phyloP scores from a whole-genome alignment of 2,329 filamentous ascomycete species.

The Colletotrichum filicis region DNA sequence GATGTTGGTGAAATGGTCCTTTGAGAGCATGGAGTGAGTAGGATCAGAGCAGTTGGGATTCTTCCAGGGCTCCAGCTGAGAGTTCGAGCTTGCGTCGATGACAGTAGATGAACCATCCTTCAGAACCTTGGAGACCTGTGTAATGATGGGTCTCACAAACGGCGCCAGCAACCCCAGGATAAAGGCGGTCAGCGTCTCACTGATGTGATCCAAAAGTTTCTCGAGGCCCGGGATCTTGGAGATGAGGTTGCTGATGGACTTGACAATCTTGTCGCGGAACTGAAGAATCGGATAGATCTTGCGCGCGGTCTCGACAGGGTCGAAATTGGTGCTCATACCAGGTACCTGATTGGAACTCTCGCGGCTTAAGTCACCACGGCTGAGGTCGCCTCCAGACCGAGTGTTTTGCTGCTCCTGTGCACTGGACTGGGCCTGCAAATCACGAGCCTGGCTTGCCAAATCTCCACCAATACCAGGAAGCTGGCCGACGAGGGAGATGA shows the following conservation, averaged over 20 bases:
- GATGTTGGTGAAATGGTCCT: constrained; percentile 86
- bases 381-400: constrained; percentile 45
- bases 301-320: constrained; percentile 78
- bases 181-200: constrained; percentile 91
- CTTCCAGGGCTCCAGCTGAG: constrained; percentile 84
- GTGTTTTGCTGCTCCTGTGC: constrained; percentile 65
- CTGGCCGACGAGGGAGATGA: constrained; percentile 79
- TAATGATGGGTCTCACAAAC: constrained; percentile 92
- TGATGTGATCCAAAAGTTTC: constrained; percentile 90
- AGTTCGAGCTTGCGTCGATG: constrained; percentile 74
- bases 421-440: constrained; percentile 69
- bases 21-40: constrained; percentile 85
- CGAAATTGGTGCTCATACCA: constrained; percentile 80
- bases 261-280: constrained; percentile 94
- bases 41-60: constrained; percentile 80
- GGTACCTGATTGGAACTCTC: constrained; percentile 71
- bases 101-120: constrained; percentile 85
- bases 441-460: constrained; percentile 73
- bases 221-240: constrained; percentile 93
- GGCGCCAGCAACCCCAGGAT: constrained; percentile 91
- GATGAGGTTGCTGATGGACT: constrained; percentile 84
- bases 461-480: constrained; percentile 77
- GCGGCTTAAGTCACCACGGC: constrained; percentile 46
- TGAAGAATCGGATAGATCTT: constrained; percentile 95
- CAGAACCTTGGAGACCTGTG: constrained; percentile 82